Base-by-base conservation (phyloP, 495 filamentous ascomycete genomes). In the Trichoderma parareesei region DNA sequence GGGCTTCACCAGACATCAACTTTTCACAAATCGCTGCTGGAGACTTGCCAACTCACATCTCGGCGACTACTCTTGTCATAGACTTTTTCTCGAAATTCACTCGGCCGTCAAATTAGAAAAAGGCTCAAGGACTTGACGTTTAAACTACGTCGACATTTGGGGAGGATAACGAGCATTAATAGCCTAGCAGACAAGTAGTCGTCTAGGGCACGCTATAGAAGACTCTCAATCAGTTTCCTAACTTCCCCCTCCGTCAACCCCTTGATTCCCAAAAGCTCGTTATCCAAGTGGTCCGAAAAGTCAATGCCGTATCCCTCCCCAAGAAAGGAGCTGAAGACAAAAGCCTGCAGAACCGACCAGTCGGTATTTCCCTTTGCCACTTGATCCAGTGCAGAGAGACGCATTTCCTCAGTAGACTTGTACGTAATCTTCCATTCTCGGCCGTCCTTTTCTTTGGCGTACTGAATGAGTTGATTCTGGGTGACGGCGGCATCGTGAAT, bases 381-480 rank as follows among this genome's bases (percentile, higher is more conserved):
- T 57, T 57, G 43, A n/a, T 20, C 62, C 6, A 55, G 18, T 0
- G 43, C 37, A n/a, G 53, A 2, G 0, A 7, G 27, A 38, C n/a
- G 10, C 7, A 53, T 37, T 42, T 49, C 16, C 33, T 37, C 43
- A 42, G 49, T 64, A 18, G 42, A 38, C 13, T 38, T 10, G 14
- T 53, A 6, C 7, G 44, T 64, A 13, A 49, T 49, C 43, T 49
- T 11, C 69, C 76, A 78, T 9, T 69, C 73, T 35, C 76, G 73
- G 0, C 76, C 81, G 5, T 68, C 67, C 2, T 69, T 61, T 64
- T 80, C 80, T 64, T 78, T 76, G 2, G 75, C 72, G 4, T 76
- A 63, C 2, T 65, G 70, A 0, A 78, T 61, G 6, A 86, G 66
- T 63, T 82, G 59, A 4, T 78, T 78, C 71, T 79, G 78, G 3